Evolutionary conservation across 1,284 basidiomycete species (phyloP).

Genomic region (Cystobasidium sp.): DNA sequence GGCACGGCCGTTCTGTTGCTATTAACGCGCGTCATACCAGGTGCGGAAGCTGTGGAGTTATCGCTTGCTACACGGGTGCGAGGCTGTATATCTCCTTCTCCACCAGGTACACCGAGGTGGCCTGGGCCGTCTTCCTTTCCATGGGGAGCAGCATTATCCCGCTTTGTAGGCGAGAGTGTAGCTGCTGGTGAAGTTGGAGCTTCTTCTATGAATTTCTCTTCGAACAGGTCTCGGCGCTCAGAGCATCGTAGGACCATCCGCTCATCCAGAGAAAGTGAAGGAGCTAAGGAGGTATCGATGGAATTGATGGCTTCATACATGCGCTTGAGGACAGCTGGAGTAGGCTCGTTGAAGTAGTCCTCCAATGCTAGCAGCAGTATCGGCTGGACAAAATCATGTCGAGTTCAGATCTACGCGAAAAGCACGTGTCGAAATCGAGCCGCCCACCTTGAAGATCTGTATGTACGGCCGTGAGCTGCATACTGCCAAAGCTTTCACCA

Average conservation of each 20-base stretch:
- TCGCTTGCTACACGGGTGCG: conserved; percentile 23
- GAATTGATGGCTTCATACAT: conserved; percentile 92
- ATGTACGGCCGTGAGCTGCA: conserved; percentile 94
- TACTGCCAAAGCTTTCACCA: conserved; percentile 94
- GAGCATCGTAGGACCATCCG: conserved; percentile 85
- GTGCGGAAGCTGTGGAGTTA: conserved; percentile 12
- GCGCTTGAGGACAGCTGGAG: conserved; percentile 81
- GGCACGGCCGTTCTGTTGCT: background rate
- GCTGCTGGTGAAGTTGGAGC: background rate
- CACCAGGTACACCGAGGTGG: conserved; percentile 15
- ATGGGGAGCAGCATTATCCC: background rate
- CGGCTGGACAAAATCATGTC: conserved; percentile 64
- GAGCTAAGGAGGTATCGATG: conserved; percentile 82
- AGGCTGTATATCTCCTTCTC: conserved; percentile 7
- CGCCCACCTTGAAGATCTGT: conserved; percentile 87
- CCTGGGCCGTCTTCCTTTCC: background rate
- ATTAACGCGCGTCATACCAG: background rate
- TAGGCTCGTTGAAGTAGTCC: conserved; percentile 88
- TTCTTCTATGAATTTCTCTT: conserved; percentile 64
- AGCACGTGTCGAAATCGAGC: background rate
- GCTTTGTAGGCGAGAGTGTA: background rate
- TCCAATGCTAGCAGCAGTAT: conserved; percentile 91
- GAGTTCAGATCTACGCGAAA: background rate
- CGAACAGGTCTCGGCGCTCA: conserved; percentile 88
- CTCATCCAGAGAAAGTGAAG: conserved; percentile 76